Conservation (phyloP, 768 basidiomycete genomes). For the Boletus speciosus region DNA sequence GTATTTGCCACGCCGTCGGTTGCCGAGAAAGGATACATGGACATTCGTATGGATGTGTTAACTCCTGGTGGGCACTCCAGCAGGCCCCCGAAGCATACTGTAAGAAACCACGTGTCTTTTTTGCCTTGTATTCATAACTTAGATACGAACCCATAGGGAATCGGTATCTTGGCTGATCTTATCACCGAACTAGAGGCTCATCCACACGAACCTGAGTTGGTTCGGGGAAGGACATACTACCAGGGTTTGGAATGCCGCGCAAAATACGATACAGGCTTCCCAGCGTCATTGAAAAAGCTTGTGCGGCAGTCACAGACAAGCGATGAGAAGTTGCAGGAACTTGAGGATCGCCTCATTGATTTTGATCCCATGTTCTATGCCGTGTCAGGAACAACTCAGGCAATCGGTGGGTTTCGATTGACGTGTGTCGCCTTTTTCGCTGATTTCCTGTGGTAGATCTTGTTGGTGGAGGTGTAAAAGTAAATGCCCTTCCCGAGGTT, state of each 20-base stretch:
- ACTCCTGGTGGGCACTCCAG: constrained; percentile 55
- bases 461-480: constrained; percentile 41
- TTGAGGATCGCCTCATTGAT: constrained; percentile 14
- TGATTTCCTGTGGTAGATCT: constrained; percentile 36
- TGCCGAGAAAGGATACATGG: constrained; percentile 43
- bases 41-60: constrained; percentile 40
- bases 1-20: constrained; percentile 32
- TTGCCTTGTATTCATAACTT: not conserved
- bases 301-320: constrained; percentile 21
- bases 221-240: constrained; percentile 26
- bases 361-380: constrained; percentile 21
- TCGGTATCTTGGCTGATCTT: constrained; percentile 50
- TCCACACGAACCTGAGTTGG: constrained; percentile 35
- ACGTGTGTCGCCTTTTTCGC: constrained; percentile 8
- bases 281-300: constrained; percentile 18
- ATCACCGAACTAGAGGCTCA: constrained; percentile 46
- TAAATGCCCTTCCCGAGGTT: constrained; percentile 46
- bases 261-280: constrained; percentile 37
- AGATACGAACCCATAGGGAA: constrained; percentile 25
- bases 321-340: constrained; percentile 18
- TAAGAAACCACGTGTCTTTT: constrained; percentile 14
- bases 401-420: constrained; percentile 19
- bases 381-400: constrained; percentile 26
- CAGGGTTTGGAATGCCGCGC: constrained; percentile 40
- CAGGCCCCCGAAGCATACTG: constrained; percentile 51